Conservation (phyloP, 2,329 filamentous ascomycete species). For the Aspergillus tamarii region DNA sequence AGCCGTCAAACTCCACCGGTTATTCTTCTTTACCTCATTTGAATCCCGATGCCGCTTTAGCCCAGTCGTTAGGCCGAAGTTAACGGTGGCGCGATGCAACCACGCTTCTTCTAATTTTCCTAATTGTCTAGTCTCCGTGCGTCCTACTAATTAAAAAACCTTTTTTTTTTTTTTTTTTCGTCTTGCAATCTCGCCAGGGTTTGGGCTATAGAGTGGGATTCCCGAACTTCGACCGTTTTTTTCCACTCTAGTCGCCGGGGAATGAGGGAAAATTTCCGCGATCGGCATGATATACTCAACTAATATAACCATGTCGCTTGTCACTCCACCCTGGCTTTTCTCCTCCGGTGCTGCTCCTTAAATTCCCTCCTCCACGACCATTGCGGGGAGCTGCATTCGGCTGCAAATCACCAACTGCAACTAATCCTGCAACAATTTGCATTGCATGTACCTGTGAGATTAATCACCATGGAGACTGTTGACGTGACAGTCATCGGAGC, state of each 20-base stretch:
- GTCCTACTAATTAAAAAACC: background rate
- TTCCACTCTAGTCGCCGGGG: background rate
- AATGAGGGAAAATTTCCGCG: background rate
- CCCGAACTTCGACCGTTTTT: background rate
- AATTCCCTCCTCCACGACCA: background rate
- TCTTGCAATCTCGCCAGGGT: background rate
- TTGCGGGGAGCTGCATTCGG: background rate
- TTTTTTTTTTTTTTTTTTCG: background rate
- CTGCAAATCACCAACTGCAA: no score
- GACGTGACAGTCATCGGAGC: constrained; percentile 37
- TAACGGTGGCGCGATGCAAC: background rate
- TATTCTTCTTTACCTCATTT: background rate
- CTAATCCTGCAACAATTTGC: background rate
- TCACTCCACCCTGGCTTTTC: no score
- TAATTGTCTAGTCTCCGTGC: background rate
- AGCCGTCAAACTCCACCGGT: background rate
- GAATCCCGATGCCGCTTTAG: background rate
- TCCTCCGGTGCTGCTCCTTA: background rate
- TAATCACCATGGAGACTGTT: constrained; percentile 28
- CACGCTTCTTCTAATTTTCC: background rate
- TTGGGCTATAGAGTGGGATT: background rate
- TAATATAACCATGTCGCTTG: background rate
- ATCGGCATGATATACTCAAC: background rate
- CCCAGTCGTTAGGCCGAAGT: no score
- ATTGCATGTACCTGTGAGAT: background rate